Evolutionary conservation across 345 rosid genomes (phyloP).

Genomic region (Lumnitzera racemosa): DNA sequence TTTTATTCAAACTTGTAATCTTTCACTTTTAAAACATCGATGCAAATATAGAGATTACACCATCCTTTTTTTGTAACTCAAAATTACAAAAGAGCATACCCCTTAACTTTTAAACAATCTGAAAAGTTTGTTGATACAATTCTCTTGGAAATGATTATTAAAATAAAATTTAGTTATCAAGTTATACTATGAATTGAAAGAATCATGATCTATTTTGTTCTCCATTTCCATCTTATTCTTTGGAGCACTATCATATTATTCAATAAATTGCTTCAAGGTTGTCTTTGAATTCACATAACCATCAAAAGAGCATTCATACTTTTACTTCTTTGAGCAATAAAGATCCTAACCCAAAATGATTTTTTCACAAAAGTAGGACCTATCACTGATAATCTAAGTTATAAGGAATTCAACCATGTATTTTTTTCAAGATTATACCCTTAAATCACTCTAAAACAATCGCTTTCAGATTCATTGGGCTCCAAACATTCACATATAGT

Average conservation of each 20-base stretch:
- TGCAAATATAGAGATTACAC: conserved; percentile 16
- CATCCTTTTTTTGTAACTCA: conserved; percentile 22
- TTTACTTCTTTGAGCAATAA: conserved; percentile 28
- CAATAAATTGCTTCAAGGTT: conserved; percentile 36
- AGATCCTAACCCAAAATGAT: conserved; percentile 39
- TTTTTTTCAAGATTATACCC: conserved; percentile 28
- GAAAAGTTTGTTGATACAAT: conserved; percentile 38
- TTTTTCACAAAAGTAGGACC: conserved; percentile 42
- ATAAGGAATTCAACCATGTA: conserved; percentile 35
- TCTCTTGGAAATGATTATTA: conserved; percentile 39
- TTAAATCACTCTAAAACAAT: conserved; percentile 39
- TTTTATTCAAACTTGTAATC: conserved; percentile 23
- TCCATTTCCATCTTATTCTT: conserved; percentile 31
- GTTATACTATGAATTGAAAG: conserved; percentile 24
- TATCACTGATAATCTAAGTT: conserved; percentile 32
- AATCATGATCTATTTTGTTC: conserved; percentile 37
- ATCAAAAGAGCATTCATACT: conserved; percentile 11
- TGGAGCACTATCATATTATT: conserved; percentile 33
- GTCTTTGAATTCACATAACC: conserved; percentile 29
- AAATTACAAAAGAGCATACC: conserved; percentile 37
- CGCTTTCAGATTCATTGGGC: conserved; percentile 42
- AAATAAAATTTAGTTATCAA: conserved; percentile 32
- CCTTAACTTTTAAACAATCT: conserved; percentile 38
- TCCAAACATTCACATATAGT: conserved; percentile 18
- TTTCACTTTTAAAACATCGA: conserved; percentile 27